These are phyloP conservation scores for Gigaspora rosea DNA, from an alignment of 192 early-diverging fungal genomes.

Conservation along the genomic window DNA sequence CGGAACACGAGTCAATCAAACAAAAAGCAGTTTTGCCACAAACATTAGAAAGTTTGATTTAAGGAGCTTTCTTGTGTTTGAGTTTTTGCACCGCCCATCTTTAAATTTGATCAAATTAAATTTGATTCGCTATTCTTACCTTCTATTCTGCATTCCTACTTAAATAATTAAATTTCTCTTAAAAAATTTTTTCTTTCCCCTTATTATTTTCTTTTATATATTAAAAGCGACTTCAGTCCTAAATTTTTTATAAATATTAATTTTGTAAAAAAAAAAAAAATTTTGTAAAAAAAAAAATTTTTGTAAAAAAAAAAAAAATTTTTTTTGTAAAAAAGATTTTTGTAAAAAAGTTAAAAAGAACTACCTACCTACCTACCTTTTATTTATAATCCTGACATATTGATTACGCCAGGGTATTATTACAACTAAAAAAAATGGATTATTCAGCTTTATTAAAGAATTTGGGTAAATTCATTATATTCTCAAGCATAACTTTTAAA, in stretches of 20 bases:
- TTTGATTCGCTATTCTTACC: too few species aligned
- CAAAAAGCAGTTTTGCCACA: constrained; percentile 23
- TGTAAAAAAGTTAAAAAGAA: too few species aligned
- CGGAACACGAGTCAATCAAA: constrained; percentile 23
- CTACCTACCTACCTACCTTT: neutral
- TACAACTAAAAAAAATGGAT: constrained; percentile 1
- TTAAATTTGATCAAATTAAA: neutral
- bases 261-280: too few species aligned
- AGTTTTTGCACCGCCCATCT: neutral
- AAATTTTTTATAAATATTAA: neutral
- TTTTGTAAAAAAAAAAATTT: too few species aligned
- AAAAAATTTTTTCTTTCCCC: too few species aligned
- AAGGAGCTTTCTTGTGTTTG: neutral
- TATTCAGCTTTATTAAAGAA: neutral
- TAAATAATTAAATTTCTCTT: too few species aligned
- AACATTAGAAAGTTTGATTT: neutral
- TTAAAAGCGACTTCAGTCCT: neutral
- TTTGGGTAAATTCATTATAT: neutral
- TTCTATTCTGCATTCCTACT: too few species aligned
- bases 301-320: too few species aligned
- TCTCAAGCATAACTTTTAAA: neutral
- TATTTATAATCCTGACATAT: neutral
- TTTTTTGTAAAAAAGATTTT: too few species aligned
- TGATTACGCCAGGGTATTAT: neutral
- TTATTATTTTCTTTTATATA: too few species aligned